These are phyloP conservation scores for Phytophthora brassicae DNA, from an alignment of 352 stramenopile genomes.

Conservation along the genomic window DNA sequence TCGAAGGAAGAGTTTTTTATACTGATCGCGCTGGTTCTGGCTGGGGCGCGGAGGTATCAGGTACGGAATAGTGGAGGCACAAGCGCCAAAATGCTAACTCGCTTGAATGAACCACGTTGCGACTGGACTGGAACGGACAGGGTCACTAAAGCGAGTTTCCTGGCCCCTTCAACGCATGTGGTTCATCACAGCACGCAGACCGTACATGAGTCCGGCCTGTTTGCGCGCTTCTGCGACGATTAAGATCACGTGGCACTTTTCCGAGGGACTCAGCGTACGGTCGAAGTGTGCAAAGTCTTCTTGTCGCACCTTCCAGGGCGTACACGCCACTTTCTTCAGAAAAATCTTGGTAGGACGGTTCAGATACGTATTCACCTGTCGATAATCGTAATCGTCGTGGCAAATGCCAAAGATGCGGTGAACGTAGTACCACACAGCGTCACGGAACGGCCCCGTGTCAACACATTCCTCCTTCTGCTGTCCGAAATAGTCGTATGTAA, in stretches of 20 bases:
- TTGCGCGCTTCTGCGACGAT: conserved; percentile 84
- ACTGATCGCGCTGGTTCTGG: conserved; percentile 20
- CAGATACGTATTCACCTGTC: conserved; percentile 78
- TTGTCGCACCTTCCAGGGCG: conserved; percentile 77
- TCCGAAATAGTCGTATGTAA: conserved; percentile 83
- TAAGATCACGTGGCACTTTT: conserved; percentile 87
- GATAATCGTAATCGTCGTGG: conserved; percentile 89
- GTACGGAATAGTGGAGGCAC: conserved; percentile 11
- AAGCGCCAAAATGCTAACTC: conserved; percentile 10
- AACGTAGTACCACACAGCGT: conserved; percentile 88
- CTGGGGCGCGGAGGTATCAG: conserved; percentile 14
- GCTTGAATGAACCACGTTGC: conserved; percentile 22
- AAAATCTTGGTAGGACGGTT: conserved; percentile 88
- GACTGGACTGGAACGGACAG: conserved; percentile 32
- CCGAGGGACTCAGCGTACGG: conserved; percentile 67
- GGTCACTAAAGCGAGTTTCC: conserved; percentile 16
- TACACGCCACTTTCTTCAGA: conserved; percentile 86
- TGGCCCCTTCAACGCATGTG: conserved; percentile 70
- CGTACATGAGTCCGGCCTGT: conserved; percentile 87
- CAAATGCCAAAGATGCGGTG: conserved; percentile 89
- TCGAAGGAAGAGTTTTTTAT: conserved; percentile 37
- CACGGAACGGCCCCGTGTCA: conserved; percentile 81
- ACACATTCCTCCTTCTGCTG: conserved; percentile 54
- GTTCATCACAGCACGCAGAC: conserved; percentile 83
- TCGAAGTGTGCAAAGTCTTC: conserved; percentile 88